Percentiles rank a stretch among this genome's conserved stretches.
phyloP scores from a whole-genome alignment of 2,329 filamentous ascomycete genomes.

The Sclerotinia sclerotiorum region DNA sequence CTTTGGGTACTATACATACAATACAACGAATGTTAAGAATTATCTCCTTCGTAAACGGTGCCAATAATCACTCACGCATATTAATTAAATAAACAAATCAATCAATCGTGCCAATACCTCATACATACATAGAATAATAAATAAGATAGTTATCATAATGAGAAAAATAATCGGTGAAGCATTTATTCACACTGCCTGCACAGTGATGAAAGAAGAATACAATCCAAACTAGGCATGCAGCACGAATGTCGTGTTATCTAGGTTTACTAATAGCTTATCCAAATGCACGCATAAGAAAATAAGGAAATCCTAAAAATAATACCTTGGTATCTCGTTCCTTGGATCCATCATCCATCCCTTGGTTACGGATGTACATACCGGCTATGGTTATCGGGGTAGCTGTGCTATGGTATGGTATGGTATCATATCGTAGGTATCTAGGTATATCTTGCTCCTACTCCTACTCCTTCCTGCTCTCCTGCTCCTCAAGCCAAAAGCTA shows the following conservation, averaged over 20 bases:
- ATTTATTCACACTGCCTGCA: background rate
- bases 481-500: too few relatives aligned
- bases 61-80: background rate
- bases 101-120: background rate
- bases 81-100: background rate
- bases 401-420: too few relatives aligned
- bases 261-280: background rate
- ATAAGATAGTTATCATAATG: background rate
- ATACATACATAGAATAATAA: background rate
- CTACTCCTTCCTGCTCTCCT: background rate
- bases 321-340: background rate
- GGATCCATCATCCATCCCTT: background rate
- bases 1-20: background rate
- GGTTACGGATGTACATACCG: too few relatives aligned
- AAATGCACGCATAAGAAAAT: background rate
- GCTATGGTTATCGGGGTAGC: background rate
- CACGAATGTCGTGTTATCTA: background rate
- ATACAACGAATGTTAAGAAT: background rate
- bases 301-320: background rate
- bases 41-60: conserved; percentile 8
- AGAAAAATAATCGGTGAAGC: background rate
- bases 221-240: background rate
- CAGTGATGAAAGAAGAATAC: conserved; percentile 6
- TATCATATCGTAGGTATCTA: too few relatives aligned
- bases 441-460: too few relatives aligned